These are phyloP conservation scores for Eucalyptus cloeziana DNA, from an alignment of 345 rosid species.

Conservation along the genomic window DNA sequence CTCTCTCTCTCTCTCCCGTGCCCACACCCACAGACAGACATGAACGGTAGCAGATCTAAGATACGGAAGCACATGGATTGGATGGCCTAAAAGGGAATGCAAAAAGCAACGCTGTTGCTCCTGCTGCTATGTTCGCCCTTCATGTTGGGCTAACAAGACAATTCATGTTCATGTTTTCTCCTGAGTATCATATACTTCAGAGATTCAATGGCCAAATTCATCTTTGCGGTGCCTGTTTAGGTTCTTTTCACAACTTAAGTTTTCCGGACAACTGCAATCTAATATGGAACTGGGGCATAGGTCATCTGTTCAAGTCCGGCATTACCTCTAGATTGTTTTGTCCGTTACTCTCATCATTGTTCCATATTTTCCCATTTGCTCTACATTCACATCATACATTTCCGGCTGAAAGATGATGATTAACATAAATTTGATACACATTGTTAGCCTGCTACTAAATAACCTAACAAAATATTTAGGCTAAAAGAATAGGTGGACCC, in stretches of 20 bases:
- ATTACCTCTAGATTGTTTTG: background rate
- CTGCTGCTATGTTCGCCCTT: background rate
- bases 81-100: background rate
- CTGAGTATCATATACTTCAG: background rate
- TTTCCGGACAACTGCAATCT: background rate
- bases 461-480: background rate
- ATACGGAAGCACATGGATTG: background rate
- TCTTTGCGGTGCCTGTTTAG: background rate
- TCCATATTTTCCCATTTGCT: background rate
- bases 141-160: background rate
- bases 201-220: background rate
- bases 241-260: background rate
- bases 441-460: background rate
- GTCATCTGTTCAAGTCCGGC: background rate
- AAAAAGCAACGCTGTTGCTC: background rate
- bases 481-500: background rate
- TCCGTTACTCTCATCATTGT: background rate
- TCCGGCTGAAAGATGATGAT: background rate
- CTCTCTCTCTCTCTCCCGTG: background rate
- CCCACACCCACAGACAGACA: background rate
- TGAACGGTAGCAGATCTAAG: background rate
- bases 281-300: background rate
- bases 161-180: background rate
- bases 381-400: background rate
- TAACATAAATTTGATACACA: background rate